Percentiles rank a stretch among this genome's conserved stretches.
These are phyloP conservation scores for Cladorrhinum sp. DNA, from an alignment of 2,329 filamentous ascomycete genomes.

Conservation along the genomic window DNA sequence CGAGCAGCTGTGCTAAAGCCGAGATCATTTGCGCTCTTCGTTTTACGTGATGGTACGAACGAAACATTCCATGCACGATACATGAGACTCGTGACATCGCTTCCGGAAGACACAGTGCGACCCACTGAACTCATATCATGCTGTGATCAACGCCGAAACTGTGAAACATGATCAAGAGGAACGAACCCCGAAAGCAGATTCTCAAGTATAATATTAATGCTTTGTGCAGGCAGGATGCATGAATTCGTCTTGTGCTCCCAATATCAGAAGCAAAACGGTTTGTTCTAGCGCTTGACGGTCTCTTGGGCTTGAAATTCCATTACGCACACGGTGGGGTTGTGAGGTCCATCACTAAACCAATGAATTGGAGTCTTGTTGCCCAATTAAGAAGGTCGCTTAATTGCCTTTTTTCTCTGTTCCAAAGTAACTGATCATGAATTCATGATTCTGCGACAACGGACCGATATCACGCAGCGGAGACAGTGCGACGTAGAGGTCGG, in stretches of 20 bases:
- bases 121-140: background rate
- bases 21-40: too few species aligned
- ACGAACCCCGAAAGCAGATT: background rate
- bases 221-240: background rate
- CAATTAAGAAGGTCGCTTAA: conserved; percentile 7
- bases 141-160: background rate
- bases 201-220: background rate
- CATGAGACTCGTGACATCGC: background rate
- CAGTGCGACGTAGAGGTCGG: background rate
- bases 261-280: background rate
- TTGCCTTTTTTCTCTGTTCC: background rate
- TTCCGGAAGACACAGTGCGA: background rate
- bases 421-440: background rate
- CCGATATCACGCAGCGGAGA: background rate
- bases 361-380: background rate
- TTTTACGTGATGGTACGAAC: background rate
- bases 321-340: background rate
- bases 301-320: background rate
- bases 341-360: background rate
- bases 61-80: background rate
- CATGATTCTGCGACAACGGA: background rate
- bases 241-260: too few species aligned
- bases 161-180: background rate
- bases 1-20: background rate
- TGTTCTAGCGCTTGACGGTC: background rate